Base-by-base conservation (phyloP, 352 stramenopile genomes). In the Phytophthora crassamura region DNA sequence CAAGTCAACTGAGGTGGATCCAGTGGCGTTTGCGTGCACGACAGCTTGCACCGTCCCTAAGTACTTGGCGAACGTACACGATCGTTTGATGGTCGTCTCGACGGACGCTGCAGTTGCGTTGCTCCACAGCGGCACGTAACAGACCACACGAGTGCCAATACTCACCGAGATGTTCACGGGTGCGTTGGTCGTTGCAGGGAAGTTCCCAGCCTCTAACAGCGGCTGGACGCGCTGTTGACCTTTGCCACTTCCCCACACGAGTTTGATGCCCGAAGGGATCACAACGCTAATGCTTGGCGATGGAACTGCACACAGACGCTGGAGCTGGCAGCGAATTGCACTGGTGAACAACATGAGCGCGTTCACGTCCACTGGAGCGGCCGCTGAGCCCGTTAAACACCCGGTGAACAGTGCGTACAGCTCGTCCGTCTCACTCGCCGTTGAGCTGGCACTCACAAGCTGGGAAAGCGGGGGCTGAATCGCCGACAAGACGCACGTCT, bases 241-340 rank as follows among this genome's bases (percentile, higher is more conserved):
- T 10, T 75, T 69, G n/a, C 52, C 46, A 28, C 66, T 78, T 32
- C 78, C 75, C 80, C 80, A 89, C 3, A 84, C 60, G 18, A 89
- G 54, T 47, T 83, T 69, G 14, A 72, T 63, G 25, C 73, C 67
- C 11, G 72, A 68, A 4, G 66, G 60, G n/a, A 59, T 50, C 6
- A 47, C 39, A 33, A 63, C 62, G 51, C 68, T 74, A 18, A 59
- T 55, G 33, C 36, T 76, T 5, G 68, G 33, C 4, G 67, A 58
- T 11, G 55, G 72, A 30, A 86, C 58, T 3, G 69, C 32, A 52
- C 80, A 89, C 35, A 82, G 7, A 0, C 80, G 78, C 52, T 80
- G 64, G 46, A 87, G 64, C 47, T 89, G 78, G 34, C 80, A 89
- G 0, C 80, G 74, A 20, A 87, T 60, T 14, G 74, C 76, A 42